Conservation (phyloP, 768 basidiomycete genomes). For the Boletus insuetus region DNA sequence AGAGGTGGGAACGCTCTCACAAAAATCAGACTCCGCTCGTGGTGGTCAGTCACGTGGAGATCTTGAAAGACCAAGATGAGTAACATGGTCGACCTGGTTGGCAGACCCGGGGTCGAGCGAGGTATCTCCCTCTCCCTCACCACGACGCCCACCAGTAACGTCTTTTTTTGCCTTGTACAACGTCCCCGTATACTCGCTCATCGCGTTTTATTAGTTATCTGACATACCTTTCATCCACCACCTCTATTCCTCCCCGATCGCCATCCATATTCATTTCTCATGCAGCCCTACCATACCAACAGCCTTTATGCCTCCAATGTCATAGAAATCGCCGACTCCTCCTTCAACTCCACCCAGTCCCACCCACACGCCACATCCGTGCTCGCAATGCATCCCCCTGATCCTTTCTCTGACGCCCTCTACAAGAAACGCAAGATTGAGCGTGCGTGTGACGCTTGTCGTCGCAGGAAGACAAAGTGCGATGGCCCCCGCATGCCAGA, state of each 20-base stretch:
- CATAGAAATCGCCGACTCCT: conserved; percentile 27
- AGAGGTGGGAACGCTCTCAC: neutral
- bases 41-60: conserved; percentile 4
- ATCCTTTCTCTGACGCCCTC: conserved; percentile 12
- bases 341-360: neutral
- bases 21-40: neutral
- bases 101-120: neutral
- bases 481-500: conserved; percentile 53
- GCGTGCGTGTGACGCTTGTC: conserved; percentile 59
- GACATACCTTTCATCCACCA: too few species aligned
- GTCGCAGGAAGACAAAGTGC: conserved; percentile 58
- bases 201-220: neutral
- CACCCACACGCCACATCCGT: conserved; percentile 4
- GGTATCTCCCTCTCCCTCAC: conserved; percentile 2
- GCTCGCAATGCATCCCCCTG: conserved; percentile 7
- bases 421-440: conserved; percentile 47
- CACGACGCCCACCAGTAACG: neutral
- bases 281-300: conserved; percentile 20
- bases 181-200: neutral
- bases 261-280: neutral
- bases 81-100: conserved; percentile 5
- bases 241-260: too few species aligned
- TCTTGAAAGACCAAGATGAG: neutral
- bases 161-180: too few species aligned
- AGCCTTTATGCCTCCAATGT: conserved; percentile 20